Evolutionary conservation across 768 basidiomycete species (phyloP).

Genomic region (Crucibulum laeve): DNA sequence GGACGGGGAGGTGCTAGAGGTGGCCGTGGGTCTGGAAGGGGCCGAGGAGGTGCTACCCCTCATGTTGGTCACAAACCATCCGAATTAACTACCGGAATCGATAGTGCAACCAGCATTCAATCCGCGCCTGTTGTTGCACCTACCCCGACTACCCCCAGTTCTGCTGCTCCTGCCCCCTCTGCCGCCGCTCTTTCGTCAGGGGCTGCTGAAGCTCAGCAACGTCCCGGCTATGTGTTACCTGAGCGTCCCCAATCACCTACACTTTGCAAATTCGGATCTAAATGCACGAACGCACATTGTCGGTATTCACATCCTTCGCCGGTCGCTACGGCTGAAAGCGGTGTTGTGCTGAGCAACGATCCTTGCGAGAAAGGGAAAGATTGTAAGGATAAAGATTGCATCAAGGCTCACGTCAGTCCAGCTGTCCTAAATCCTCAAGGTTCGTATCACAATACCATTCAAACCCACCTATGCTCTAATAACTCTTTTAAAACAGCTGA

Average conservation of each 20-base stretch:
- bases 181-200: constrained; percentile 16
- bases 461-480: constrained; percentile 9
- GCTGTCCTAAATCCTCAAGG: constrained; percentile 69
- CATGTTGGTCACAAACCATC: constrained; percentile 5
- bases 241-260: constrained; percentile 83
- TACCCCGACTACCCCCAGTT: constrained; percentile 24
- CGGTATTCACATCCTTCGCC: constrained; percentile 94
- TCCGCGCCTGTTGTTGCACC: constrained; percentile 19
- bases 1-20: constrained; percentile 42
- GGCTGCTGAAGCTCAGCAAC: constrained; percentile 26
- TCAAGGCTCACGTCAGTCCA: constrained; percentile 87
- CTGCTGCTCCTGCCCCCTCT: constrained; percentile 13
- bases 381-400: constrained; percentile 93
- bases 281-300: constrained; percentile 88
- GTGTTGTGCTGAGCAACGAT: constrained; percentile 91
- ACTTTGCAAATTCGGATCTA: constrained; percentile 89
- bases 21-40: constrained; percentile 26
- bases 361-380: constrained; percentile 85
- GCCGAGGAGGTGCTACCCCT: neutral
- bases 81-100: constrained; percentile 11
- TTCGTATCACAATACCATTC: constrained; percentile 25
- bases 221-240: constrained; percentile 53
- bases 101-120: constrained; percentile 3
- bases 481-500: constrained; percentile 21
- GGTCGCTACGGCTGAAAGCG: constrained; percentile 93